Conservation (phyloP, 2,329 filamentous ascomycete genomes). For the Penicillium hordei region DNA sequence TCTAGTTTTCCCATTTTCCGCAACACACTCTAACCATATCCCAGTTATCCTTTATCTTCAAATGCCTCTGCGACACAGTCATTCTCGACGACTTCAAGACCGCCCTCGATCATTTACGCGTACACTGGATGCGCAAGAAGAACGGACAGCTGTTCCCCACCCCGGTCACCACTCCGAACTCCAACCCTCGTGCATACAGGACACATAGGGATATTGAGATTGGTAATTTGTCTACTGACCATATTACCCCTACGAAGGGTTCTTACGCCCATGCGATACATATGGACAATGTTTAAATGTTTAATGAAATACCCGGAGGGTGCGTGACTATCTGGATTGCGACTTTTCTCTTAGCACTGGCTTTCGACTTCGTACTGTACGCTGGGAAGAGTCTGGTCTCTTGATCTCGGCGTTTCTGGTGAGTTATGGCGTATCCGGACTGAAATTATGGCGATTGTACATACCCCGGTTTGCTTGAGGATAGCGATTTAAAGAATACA, state of each 20-base stretch:
- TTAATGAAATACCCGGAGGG: background rate
- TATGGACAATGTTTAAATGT: background rate
- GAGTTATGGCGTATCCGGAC: background rate
- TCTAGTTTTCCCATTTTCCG: background rate
- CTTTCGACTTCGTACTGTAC: background rate
- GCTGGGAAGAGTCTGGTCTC: background rate
- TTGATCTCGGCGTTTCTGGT: background rate
- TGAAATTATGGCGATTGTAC: background rate
- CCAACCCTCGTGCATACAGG: background rate
- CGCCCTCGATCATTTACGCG: conserved; percentile 44
- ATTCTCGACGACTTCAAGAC: conserved; percentile 70
- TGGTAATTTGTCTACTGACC: background rate
- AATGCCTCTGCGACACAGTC: conserved; percentile 66
- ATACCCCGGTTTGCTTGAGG: background rate
- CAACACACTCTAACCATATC: background rate
- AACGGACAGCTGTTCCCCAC: conserved; percentile 13
- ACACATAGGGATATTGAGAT: background rate
- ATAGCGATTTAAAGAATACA: background rate
- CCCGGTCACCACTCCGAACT: background rate
- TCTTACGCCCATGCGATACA: background rate
- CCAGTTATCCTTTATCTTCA: conserved; percentile 60
- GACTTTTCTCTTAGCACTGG: background rate
- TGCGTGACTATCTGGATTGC: background rate
- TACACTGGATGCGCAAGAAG: conserved; percentile 36
- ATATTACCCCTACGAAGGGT: background rate